Percentiles rank a stretch among this genome's conserved stretches.
Conservation (phyloP, 1,284 basidiomycete species). For the Earliella scabrosa region DNA sequence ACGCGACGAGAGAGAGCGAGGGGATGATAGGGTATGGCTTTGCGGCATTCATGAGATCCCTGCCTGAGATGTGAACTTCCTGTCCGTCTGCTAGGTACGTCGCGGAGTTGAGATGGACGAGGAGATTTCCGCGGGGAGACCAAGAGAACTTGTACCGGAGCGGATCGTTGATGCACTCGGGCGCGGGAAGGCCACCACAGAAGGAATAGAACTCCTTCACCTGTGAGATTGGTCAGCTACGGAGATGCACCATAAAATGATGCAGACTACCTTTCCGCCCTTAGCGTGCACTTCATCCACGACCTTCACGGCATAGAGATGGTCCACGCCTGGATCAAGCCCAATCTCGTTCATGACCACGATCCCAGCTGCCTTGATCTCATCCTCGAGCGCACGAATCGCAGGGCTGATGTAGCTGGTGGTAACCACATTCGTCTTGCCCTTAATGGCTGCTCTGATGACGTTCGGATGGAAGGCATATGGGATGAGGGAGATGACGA, state of each 20-base stretch:
- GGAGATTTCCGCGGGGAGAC: conserved; percentile 95
- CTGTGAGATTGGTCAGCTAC: conserved; percentile 42
- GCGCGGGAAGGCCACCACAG: conserved; percentile 96
- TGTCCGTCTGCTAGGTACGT: conserved; percentile 78
- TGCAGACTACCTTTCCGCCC: conserved; percentile 92
- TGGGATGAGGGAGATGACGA: conserved; percentile 96
- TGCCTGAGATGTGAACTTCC: conserved; percentile 65
- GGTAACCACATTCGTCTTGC: conserved; percentile 94
- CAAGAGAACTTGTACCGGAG: conserved; percentile 99
- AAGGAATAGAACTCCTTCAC: conserved; percentile 95
- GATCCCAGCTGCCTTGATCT: conserved; percentile 89
- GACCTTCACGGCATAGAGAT: conserved; percentile 96
- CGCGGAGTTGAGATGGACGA: conserved; percentile 93
- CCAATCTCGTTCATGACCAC: conserved; percentile 99
- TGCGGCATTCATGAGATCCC: conserved; percentile 86
- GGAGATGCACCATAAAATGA: too few relatives aligned
- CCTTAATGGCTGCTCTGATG: conserved; percentile 95
- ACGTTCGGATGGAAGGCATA: conserved; percentile 94
- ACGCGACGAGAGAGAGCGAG: conserved; percentile 94
- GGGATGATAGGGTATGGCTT: conserved; percentile 96
- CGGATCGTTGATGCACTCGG: conserved; percentile 92
- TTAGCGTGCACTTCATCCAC: conserved; percentile 93
- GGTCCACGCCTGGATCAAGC: conserved; percentile 94
- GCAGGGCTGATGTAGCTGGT: conserved; percentile 93
- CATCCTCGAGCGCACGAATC: conserved; percentile 87